Conservation (phyloP, 2,329 filamentous ascomycete species). For the Colletotrichum sp. region DNA sequence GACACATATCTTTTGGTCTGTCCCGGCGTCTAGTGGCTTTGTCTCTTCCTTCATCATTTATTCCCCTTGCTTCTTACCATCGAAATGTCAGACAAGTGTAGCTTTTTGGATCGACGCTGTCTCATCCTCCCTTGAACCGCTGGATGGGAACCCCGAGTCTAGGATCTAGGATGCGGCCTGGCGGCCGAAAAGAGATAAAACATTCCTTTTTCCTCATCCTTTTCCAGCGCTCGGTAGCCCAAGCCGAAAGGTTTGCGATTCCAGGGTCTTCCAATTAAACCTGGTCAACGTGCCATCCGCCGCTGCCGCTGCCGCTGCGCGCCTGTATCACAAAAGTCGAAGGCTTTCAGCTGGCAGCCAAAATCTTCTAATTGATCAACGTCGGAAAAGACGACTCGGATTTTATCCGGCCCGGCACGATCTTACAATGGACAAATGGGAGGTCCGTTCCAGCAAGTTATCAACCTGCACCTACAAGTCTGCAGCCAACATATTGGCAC, state of each 20-base stretch:
- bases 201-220: neutral
- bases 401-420: neutral
- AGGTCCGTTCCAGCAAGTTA: neutral
- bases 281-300: neutral
- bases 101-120: neutral
- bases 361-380: neutral
- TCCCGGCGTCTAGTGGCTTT: neutral
- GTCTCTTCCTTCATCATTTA: neutral
- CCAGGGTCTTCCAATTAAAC: neutral
- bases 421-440: neutral
- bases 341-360: neutral
- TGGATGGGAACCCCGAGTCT: neutral
- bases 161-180: neutral
- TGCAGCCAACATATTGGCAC: neutral
- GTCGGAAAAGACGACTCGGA: neutral
- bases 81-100: neutral
- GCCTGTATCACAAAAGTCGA: neutral
- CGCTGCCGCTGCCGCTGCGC: neutral
- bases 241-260: neutral
- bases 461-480: neutral
- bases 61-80: slow-evolving; percentile 13
- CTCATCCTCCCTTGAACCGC: neutral
- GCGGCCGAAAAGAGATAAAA: neutral
- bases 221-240: neutral
- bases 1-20: neutral